phyloP scores from a whole-genome alignment of 768 basidiomycete genomes.

The Serpula lacrymans region DNA sequence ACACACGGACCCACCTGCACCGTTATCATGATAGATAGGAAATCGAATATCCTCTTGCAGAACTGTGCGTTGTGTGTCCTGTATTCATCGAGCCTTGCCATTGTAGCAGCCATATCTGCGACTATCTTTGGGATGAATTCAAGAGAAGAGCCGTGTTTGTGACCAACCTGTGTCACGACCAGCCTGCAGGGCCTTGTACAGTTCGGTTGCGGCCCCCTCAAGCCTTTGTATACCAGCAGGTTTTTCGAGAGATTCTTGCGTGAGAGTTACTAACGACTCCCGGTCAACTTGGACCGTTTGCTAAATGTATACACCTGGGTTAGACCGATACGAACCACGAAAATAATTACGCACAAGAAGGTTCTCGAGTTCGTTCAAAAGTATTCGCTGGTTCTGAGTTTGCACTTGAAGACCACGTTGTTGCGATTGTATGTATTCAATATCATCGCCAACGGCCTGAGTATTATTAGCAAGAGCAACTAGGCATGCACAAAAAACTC shows the following conservation, averaged over 20 bases:
- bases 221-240: slow-evolving; percentile 68
- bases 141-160: too few relatives aligned
- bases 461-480: too few relatives aligned
- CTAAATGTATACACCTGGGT: too few relatives aligned
- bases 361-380: slow-evolving; percentile 83
- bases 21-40: slow-evolving; percentile 86
- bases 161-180: slow-evolving; percentile 77
- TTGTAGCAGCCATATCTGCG: slow-evolving; percentile 93
- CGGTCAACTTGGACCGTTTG: slow-evolving; percentile 93
- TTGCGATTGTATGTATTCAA: slow-evolving; percentile 92
- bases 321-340: slow-evolving; percentile 1
- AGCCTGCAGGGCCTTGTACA: slow-evolving; percentile 95
- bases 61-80: slow-evolving; percentile 87
- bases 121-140: neutral
- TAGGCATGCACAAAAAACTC: too few relatives aligned
- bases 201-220: slow-evolving; percentile 77
- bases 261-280: slow-evolving; percentile 68
- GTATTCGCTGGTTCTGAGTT: slow-evolving; percentile 87
- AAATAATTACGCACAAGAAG: slow-evolving; percentile 56
- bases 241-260: slow-evolving; percentile 88
- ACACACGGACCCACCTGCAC: slow-evolving; percentile 59
- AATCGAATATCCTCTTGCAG: slow-evolving; percentile 88
- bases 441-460: slow-evolving; percentile 93
- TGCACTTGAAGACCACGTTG: slow-evolving; percentile 97
- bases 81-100: slow-evolving; percentile 91